Percentiles rank a stretch among this genome's conserved stretches.
These are phyloP conservation scores for Scheffersomyces amazonensis DNA, from an alignment of 805 yeast species.

Conservation along the genomic window DNA sequence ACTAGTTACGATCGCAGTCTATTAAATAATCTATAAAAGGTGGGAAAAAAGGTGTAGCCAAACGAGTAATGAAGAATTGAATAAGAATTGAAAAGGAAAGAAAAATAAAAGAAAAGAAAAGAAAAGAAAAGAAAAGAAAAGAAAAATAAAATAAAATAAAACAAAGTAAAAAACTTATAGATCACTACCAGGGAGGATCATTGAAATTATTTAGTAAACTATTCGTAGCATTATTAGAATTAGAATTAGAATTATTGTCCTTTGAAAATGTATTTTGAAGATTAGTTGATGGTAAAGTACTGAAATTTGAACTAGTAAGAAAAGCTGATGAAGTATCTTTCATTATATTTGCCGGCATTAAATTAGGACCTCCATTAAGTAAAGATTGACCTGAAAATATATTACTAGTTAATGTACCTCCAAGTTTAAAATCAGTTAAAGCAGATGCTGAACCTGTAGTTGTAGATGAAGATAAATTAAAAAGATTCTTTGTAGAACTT, in stretches of 20 bases:
- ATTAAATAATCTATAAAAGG: neutral
- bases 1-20: too few relatives aligned
- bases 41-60: neutral
- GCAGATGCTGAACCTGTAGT: neutral
- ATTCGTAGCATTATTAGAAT: neutral
- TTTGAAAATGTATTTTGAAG: neutral
- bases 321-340: neutral
- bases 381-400: conserved; percentile 1
- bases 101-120: neutral
- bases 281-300: neutral
- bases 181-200: conserved; percentile 12
- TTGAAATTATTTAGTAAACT: conserved; percentile 4
- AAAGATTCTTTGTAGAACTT: conserved; percentile 4
- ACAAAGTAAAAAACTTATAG: too few relatives aligned
- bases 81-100: neutral
- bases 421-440: neutral
- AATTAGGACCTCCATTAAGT: neutral
- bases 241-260: neutral
- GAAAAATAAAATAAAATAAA: too few relatives aligned
- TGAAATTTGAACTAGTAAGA: neutral
- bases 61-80: neutral
- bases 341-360: neutral
- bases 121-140: neutral
- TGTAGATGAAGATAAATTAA: neutral
- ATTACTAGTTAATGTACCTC: neutral